Evolutionary conservation across 1,139 yeast genomes (phyloP).

Genomic region (Blastobotrys indianensis): DNA sequence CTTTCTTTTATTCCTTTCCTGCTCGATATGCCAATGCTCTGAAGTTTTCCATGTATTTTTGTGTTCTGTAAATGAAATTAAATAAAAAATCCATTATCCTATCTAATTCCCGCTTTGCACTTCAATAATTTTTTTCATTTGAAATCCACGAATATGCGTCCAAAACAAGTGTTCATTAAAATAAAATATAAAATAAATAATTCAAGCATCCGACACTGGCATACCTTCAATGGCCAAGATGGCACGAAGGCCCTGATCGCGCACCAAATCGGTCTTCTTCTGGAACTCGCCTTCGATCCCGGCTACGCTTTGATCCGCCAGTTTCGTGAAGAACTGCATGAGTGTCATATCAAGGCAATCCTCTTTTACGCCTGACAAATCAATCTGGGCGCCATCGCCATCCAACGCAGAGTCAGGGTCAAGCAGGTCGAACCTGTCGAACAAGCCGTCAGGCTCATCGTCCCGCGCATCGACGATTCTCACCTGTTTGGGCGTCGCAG

Average conservation of each 20-base stretch:
- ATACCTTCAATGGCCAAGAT: slow-evolving; percentile 19
- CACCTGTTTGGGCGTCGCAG: slow-evolving; percentile 11
- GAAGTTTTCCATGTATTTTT: no score
- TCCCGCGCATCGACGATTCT: slow-evolving; percentile 10
- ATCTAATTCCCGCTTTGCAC: no score
- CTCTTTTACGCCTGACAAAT: not conserved
- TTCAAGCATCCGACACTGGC: slow-evolving; percentile 12
- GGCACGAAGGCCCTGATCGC: slow-evolving; percentile 27
- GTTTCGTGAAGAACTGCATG: slow-evolving; percentile 58
- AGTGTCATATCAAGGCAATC: slow-evolving; percentile 48
- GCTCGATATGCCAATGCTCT: no score
- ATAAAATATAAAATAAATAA: not conserved
- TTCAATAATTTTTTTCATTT: no score
- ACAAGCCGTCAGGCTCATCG: slow-evolving; percentile 36
- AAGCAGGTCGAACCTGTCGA: slow-evolving; percentile 25
- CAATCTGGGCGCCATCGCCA: slow-evolving; percentile 1
- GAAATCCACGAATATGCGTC: no score
- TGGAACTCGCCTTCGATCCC: slow-evolving; percentile 32
- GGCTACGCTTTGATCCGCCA: slow-evolving; percentile 32
- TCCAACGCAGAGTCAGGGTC: slow-evolving; percentile 9
- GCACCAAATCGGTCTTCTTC: slow-evolving; percentile 27
- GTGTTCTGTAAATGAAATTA: no score
- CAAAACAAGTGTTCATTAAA: not conserved
- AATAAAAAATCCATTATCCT: no score
- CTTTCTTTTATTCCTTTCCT: no score